Conservation (phyloP, 805 yeast species). For the Pichia nakasei region DNA sequence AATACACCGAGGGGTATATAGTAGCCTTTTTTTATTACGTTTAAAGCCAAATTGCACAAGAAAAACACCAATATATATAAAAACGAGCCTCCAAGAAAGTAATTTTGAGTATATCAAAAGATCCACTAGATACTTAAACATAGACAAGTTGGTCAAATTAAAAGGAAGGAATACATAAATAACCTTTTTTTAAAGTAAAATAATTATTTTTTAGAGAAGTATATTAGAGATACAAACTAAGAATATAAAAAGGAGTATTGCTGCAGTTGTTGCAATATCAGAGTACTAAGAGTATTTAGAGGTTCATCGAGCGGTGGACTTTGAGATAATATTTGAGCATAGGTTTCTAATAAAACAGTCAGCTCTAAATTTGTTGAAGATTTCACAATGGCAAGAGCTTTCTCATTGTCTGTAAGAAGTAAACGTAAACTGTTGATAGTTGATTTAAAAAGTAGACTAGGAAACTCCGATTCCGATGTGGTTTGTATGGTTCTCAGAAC, state of each 20-base stretch:
- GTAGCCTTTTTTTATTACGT: too few relatives aligned
- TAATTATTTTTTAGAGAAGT: too few relatives aligned
- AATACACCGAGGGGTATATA: too few relatives aligned
- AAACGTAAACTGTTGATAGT: constrained; percentile 5
- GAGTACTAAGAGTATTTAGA: not conserved
- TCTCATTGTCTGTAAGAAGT: constrained; percentile 6
- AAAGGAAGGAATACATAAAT: too few relatives aligned
- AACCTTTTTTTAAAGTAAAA: too few relatives aligned
- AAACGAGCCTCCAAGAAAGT: too few relatives aligned
- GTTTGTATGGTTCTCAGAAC: constrained; percentile 7
- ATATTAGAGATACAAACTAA: not conserved
- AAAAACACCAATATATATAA: too few relatives aligned
- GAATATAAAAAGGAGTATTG: not conserved
- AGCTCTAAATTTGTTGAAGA: not conserved
- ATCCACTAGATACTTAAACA: too few relatives aligned
- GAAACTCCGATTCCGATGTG: constrained; percentile 1
- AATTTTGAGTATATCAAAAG: too few relatives aligned
- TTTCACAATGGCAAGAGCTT: constrained; percentile 2
- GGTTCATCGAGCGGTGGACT: constrained; percentile 5
- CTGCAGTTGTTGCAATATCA: constrained; percentile 1
- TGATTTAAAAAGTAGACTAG: constrained; percentile 7
- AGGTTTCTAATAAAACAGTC: not conserved
- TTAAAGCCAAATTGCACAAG: too few relatives aligned
- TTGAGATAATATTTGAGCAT: not conserved
- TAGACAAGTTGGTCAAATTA: too few relatives aligned